These are phyloP conservation scores for Selenicereus undatus DNA, from an alignment of 148 eudicot genomes.

Conservation along the genomic window DNA sequence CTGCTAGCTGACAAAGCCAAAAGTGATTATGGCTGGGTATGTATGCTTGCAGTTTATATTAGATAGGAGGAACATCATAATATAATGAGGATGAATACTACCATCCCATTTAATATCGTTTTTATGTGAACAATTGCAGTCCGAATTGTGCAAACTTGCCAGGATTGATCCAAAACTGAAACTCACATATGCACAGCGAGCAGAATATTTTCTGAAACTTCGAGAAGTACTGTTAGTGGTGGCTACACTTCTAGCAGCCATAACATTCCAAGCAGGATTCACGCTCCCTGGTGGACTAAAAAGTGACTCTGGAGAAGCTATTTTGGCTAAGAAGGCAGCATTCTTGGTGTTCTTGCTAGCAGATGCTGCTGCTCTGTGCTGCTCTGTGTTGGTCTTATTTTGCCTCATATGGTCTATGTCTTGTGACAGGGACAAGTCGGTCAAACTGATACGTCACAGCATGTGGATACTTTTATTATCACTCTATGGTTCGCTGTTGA, in stretches of 20 bases:
- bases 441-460: neutral
- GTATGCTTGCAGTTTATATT: neutral
- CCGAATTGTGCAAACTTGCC: neutral
- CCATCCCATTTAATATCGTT: neutral
- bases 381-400: neutral
- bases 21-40: neutral
- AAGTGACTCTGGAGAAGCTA: neutral
- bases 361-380: neutral
- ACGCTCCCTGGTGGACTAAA: neutral
- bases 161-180: neutral
- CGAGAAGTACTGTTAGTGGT: neutral
- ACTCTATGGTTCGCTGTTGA: neutral
- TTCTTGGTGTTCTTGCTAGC: neutral
- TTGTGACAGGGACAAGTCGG: neutral
- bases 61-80: too few relatives aligned
- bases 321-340: neutral
- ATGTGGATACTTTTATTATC: neutral
- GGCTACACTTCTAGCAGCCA: neutral
- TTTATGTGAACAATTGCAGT: neutral
- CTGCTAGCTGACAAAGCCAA: neutral
- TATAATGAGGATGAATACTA: neutral
- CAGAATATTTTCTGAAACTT: neutral
- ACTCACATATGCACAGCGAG: neutral
- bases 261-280: neutral
- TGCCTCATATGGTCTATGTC: slow-evolving; percentile 1